Evolutionary conservation across 129 eudicot species (phyloP), one percentile per base, ranked within the genome.

Genomic region (Oenanthe sinensis): DNA sequence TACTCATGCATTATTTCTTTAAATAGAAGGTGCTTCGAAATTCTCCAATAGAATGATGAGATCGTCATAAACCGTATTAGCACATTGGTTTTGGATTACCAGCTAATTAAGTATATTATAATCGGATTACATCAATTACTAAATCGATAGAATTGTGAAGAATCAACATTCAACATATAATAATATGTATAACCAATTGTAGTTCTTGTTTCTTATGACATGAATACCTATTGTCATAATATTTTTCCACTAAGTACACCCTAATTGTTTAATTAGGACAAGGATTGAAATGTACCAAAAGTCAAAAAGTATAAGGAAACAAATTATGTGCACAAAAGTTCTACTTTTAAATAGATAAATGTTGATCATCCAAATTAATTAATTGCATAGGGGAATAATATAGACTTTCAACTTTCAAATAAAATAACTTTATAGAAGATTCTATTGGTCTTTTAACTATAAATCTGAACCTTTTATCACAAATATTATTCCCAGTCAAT

Each of bases 281-380:
- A 67, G 72, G 43, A 67, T 14, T 30, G 36, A 39, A 70, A 39
- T 70, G 46, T n/a, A 70, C 28, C 46, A 39, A 70, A 33, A 39
- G 75, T 70, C 75, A 70, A 70, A 67, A 67, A 67, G 72, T 67
- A 67, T 30, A 67, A 70, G 75, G 16, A 39, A 70, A 70, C 46
- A 70, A 70, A 70, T 70, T 39, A 70, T 17, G 15, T 33, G 24
- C 5, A 14, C 45, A 37, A 70, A 70, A 19, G 75, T 17, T 17
- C 17, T 19, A 36, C 72, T 67, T 60, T 60, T n/a, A 58, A 60
- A 60, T 60, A 60, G 68, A 60, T 60, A 8, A 60, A 60, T 60
- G 68, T 60, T 60, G 68, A n/a, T 60, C 68, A 60, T 60, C 68
- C 68, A 60, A 67, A 26, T 67, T 67, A 33, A 30, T 15, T 15